Base-by-base conservation (phyloP, 805 yeast species). In the Ogataea pilisensis region DNA sequence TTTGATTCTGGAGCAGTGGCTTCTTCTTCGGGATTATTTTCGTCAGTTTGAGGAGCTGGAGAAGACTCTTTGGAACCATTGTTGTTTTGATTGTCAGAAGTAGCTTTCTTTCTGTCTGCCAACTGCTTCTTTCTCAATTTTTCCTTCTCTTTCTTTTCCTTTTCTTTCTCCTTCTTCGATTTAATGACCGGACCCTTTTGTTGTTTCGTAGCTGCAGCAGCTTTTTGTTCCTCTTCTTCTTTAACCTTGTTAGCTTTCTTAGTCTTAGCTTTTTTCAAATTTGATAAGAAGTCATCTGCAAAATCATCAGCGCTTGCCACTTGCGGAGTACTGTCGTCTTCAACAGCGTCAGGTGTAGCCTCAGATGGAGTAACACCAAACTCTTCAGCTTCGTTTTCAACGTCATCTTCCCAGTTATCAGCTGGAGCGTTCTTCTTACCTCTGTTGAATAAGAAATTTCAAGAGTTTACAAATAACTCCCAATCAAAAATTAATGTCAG, bases 121-220 rank as follows among this genome's bases (percentile, higher is more conserved):
- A 80, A 77, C 54, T 87, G 95, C 69, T 87, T 89, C 82, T 91
- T 91, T 65, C 81, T 76, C 54, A 82, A 86, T 73, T 91, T 91
- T 61, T 85, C 95, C 50, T 78, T 80, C 64, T 90, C 96, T 64
- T 91, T 95, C 79, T 86, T 87, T 65, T 93, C 95, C 70, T 82
- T 90, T 69, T 91, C 95, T 68, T 85, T 85, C 58, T 85, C 98
- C 68, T 91, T 89, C 76, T 91, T 93, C 43, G 91, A 79, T 65
- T 90, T 88, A 58, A 89, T 72, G 49, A 79, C 75, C 35, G 91
- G 88, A 24, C 77, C 88, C 41, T 58, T 57, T 29, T 53, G 54
- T 40, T 46, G 48, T 25, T 48, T 35, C 11, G 55, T 44, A 12
- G 44, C 44, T 18, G 34, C 39, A 8, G 40, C 36, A 16, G 35